Base-by-base conservation (phyloP, 2,329 filamentous ascomycete genomes). In the Colletotrichum sp. region DNA sequence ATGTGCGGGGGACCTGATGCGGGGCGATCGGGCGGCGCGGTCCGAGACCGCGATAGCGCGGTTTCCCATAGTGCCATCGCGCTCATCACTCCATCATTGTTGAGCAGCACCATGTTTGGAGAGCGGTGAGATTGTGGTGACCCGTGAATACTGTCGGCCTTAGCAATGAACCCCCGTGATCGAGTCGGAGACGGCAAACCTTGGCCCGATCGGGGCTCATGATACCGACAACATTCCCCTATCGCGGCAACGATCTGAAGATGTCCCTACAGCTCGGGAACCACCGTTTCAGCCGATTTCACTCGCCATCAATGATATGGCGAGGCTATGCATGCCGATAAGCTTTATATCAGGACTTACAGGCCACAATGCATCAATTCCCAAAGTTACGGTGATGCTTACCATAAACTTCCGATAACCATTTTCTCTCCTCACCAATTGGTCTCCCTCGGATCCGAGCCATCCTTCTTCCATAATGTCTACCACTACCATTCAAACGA, bases 31-130 rank as follows among this genome's bases (percentile, higher is more conserved):
- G 44, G 44, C 44, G 44, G 44, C 44, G 44, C 44, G 44, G 78
- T 84, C 93, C 72, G 92, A 91, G 74, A 89, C 92, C 77, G 87
- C 89, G 79, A 92, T 91, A 76, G 86, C 93, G 64, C 89, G 91
- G 63, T 85, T 90, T 68, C 86, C 87, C 26, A 85, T 94, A 63
- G 83, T 88, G 18, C 83, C 39, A 49, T 52, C n/a, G n/a, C 44
- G n/a, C 44, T 52, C n/a, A 52, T 21, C n/a, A 52, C n/a, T 21
- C 6, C 44, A 52, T 52, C 44, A 52, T 52, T 21, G 44, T 4
- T 21, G 44, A 21, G 10, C 2, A 52, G 3, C 16, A 13, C 6
- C 44, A 52, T 13, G n/a, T 8, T 8, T 24, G 16, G 12, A 52
- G 4, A 52, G 44, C 44, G 12, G n/a, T 52, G 12, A 21, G n/a